Conservation (phyloP, 2,329 filamentous ascomycete species). For the Alternaria brassicicola region DNA sequence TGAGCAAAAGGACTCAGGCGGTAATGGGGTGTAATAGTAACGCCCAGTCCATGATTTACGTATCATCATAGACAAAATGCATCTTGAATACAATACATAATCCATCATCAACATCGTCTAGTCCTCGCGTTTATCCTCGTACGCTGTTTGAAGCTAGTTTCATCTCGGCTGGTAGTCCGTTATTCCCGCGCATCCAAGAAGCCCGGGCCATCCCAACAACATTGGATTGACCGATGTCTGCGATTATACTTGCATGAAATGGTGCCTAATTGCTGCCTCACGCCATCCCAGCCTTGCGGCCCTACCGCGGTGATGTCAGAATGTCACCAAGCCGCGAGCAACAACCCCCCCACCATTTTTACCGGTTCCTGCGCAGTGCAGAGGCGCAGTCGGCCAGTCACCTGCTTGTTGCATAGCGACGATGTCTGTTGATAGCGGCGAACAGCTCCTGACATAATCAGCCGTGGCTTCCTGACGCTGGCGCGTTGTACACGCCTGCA, state of each 20-base stretch:
- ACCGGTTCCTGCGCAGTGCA: constrained; percentile 25
- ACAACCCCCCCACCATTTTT: constrained; percentile 16
- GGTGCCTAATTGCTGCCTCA: constrained; percentile 26
- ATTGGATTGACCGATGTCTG: background rate
- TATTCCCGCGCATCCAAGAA: background rate
- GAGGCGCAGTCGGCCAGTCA: constrained; percentile 36
- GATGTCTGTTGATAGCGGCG: constrained; percentile 19
- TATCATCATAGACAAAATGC: constrained; percentile 38
- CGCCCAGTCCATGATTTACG: constrained; percentile 20
- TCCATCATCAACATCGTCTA: constrained; percentile 1
- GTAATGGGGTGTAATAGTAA: constrained; percentile 24
- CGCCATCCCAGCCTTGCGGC: constrained; percentile 20
- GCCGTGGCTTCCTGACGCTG: constrained; percentile 11
- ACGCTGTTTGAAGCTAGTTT: background rate
- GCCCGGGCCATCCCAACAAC: background rate
- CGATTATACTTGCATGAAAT: background rate
- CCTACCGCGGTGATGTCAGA: constrained; percentile 27
- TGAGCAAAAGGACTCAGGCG: constrained; percentile 21
- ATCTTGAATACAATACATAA: constrained; percentile 17
- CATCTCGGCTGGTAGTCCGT: background rate
- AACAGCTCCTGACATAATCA: constrained; percentile 15
- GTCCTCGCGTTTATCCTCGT: background rate
- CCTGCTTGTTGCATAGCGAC: constrained; percentile 26
- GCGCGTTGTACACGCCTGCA: constrained; percentile 15
- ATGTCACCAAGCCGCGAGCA: constrained; percentile 18